A percentile compares a stretch with the other conserved stretches of the same genome.
Evolutionary conservation across 2,329 filamentous ascomycete species (phyloP).

Genomic region (Talaromyces sp.): DNA sequence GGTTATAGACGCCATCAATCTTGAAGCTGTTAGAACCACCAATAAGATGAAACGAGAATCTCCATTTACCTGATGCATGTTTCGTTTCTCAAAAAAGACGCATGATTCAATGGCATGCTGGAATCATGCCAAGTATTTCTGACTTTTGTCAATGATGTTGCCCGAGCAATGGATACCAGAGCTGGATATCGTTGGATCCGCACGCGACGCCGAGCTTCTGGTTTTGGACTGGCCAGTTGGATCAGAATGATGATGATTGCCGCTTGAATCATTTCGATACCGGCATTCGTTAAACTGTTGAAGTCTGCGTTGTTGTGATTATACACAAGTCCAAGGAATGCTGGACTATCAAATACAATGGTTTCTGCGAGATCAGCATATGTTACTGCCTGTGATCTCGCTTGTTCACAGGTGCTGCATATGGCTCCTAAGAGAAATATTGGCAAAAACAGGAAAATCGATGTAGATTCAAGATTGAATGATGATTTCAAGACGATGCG

Average conservation of each 20-base stretch:
- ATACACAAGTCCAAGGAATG: constrained; percentile 3
- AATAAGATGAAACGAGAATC: too few species aligned
- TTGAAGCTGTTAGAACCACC: not conserved
- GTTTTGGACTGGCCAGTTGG: constrained; percentile 12
- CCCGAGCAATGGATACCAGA: constrained; percentile 16
- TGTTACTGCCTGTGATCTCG: not conserved
- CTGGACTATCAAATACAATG: constrained; percentile 7
- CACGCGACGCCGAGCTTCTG: constrained; percentile 10
- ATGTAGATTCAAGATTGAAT: constrained; percentile 9
- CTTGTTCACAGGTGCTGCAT: constrained; percentile 1
- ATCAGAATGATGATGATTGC: constrained; percentile 14
- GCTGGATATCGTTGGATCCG: constrained; percentile 17
- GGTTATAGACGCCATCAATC: constrained; percentile 18
- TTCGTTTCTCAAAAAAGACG: constrained; percentile 10
- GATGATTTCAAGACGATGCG: constrained; percentile 16
- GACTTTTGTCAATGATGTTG: constrained; percentile 6
- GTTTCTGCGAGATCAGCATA: constrained; percentile 9
- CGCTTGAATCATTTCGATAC: constrained; percentile 13
- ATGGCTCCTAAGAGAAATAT: constrained; percentile 11
- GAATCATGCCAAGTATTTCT: constrained; percentile 14
- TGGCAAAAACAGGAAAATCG: constrained; percentile 3
- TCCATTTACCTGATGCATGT: constrained; percentile 9
- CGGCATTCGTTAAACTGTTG: not conserved
- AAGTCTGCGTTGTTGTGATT: not conserved
- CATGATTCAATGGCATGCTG: not conserved